A percentile compares a stretch with the other conserved stretches of the same genome.
Conservation (phyloP, 805 yeast species). For the Kuraishia capsulata region DNA sequence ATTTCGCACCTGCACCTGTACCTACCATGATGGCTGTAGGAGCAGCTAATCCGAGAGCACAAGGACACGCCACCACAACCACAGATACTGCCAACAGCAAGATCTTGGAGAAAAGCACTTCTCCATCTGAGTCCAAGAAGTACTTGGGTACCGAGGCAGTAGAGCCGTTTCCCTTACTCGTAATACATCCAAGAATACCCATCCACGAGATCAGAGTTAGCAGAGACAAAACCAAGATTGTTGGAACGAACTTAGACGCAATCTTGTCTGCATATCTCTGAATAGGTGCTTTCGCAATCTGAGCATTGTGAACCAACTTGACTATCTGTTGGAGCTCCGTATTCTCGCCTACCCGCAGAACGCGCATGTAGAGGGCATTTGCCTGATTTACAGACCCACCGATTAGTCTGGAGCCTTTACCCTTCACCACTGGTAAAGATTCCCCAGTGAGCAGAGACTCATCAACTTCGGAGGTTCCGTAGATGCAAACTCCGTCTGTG, state of each 20-base stretch:
- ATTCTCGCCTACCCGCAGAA: slow-evolving; percentile 66
- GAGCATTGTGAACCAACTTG: slow-evolving; percentile 80
- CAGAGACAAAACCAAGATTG: slow-evolving; percentile 51
- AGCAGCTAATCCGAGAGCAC: slow-evolving; percentile 94
- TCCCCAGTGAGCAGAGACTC: slow-evolving; percentile 94
- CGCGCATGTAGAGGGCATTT: slow-evolving; percentile 60
- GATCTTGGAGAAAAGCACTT: slow-evolving; percentile 16
- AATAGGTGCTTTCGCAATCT: slow-evolving; percentile 80
- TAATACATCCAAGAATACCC: slow-evolving; percentile 23
- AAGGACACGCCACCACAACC: slow-evolving; percentile 96
- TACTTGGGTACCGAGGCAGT: neutral
- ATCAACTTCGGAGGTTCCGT: slow-evolving; percentile 77
- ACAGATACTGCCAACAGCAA: slow-evolving; percentile 82
- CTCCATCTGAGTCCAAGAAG: slow-evolving; percentile 6
- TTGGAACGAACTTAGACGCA: slow-evolving; percentile 81
- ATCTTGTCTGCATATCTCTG: slow-evolving; percentile 81
- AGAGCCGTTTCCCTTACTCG: slow-evolving; percentile 6
- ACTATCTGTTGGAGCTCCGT: slow-evolving; percentile 88
- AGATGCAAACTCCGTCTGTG: slow-evolving; percentile 77
- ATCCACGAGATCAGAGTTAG: slow-evolving; percentile 63
- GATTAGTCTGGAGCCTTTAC: slow-evolving; percentile 51
- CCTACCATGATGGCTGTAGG: slow-evolving; percentile 99
- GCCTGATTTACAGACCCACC: slow-evolving; percentile 91
- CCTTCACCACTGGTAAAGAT: slow-evolving; percentile 63
- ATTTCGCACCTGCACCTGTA: slow-evolving; percentile 87